Conservation (phyloP, 2,329 filamentous ascomycete genomes). For the Zymoseptoria brevis region DNA sequence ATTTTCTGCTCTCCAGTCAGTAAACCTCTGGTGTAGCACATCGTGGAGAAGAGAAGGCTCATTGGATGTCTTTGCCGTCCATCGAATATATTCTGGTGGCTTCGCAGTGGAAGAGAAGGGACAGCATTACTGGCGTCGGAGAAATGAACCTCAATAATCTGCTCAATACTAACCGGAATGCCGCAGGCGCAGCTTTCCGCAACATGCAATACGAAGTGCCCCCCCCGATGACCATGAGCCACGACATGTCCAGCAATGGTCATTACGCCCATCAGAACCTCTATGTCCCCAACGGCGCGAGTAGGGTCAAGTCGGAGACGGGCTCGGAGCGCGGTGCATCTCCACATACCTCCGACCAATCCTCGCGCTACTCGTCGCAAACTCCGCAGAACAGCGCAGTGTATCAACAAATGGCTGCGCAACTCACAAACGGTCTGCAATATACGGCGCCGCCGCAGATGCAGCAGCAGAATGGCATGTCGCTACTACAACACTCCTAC, state of each 20-base stretch:
- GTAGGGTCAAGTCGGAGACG: slow-evolving; percentile 46
- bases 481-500: slow-evolving; percentile 49
- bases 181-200: slow-evolving; percentile 23
- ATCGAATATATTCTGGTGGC: slow-evolving; percentile 24
- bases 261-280: slow-evolving; percentile 36
- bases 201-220: slow-evolving; percentile 35
- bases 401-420: slow-evolving; percentile 42
- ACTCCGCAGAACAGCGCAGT: slow-evolving; percentile 45
- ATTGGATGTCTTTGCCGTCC: slow-evolving; percentile 27
- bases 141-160: slow-evolving; percentile 31
- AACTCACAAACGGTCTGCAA: slow-evolving; percentile 44
- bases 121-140: slow-evolving; percentile 26
- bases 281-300: slow-evolving; percentile 42
- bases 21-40: slow-evolving; percentile 11
- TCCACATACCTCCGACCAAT: slow-evolving; percentile 48
- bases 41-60: slow-evolving; percentile 1
- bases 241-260: slow-evolving; percentile 24
- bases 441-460: slow-evolving; percentile 41
- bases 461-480: slow-evolving; percentile 40
- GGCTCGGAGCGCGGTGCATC: slow-evolving; percentile 52
- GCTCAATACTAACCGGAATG: slow-evolving; percentile 32
- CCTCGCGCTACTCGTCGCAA: slow-evolving; percentile 51
- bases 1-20: slow-evolving; percentile 22
- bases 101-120: slow-evolving; percentile 29
- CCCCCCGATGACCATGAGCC: slow-evolving; percentile 25